Evolutionary conservation across 179 eudicot species (phyloP), one percentile per base, ranked within the genome.

Genomic region (Pouteria campechiana): DNA sequence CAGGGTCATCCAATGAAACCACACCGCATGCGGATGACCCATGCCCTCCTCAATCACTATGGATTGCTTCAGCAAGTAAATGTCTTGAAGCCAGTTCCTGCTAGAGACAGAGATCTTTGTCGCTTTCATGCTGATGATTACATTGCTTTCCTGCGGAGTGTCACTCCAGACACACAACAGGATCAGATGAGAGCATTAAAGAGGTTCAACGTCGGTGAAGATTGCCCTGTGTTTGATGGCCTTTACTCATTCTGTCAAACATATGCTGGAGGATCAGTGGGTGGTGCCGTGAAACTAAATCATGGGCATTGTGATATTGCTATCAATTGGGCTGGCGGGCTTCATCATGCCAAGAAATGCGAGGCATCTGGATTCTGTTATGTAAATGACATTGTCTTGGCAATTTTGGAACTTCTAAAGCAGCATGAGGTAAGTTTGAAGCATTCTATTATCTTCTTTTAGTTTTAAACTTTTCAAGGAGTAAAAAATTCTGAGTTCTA

Each of bases 1-100:
- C 88, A 76, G 57, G 88, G 88, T 21, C 88, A 79, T 63, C 80
- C 89, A 4, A 79, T 79, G 88, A 79, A 79, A 62, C 88, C 88
- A 2, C 83, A 79, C 51, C 25, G 88, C 2, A 79, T 79, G 51
- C 65, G 88, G 2, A 79, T 79, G 85, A 78, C 81, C 17, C 81
- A 78, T 46, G 81, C 81, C 17, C 78, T 78, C 13, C 45, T 78
- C 9, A 81, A 78, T 5, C 86, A 78, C 35, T 78, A 78, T 42
- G 89, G 89, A 37, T 32, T 79, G 37, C 74, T 79, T 58, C 83
- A 79, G 44, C 71, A 79, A 57, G 76, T 78, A 81, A 75, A 78
- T 45, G 86, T 78, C 32, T 60, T 78, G 32, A 78, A 78, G 69
- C 86, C 86, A 8, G 69, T 70, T 35, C 81, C 86, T 18, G 86